Evolutionary conservation across 148 eudicot genomes (phyloP).

Genomic region (Beta vulgaris): DNA sequence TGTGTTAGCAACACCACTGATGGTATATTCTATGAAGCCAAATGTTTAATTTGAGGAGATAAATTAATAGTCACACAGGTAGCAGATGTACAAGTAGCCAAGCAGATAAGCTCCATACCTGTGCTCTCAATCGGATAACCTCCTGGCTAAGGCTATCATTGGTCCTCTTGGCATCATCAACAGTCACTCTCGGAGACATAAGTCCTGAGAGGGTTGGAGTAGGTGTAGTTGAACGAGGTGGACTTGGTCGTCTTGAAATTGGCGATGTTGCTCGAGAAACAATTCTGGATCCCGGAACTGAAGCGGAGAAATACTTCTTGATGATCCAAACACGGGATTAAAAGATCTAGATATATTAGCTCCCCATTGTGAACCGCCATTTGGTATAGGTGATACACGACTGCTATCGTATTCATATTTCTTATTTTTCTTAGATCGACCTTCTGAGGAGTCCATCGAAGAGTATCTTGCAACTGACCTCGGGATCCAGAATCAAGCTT

Average conservation of each 20-base stretch:
- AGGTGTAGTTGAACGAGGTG: conserved; percentile 96
- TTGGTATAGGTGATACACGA: conserved; percentile 91
- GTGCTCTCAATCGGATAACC: conserved; percentile 61
- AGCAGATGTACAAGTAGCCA: conserved; percentile 6
- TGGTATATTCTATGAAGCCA: background rate
- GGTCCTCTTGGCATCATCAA: conserved; percentile 53
- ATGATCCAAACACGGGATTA: conserved; percentile 89
- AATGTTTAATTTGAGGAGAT: background rate
- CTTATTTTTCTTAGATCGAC: conserved; percentile 70
- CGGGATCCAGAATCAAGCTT: conserved; percentile 64
- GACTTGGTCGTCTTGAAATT: conserved; percentile 81
- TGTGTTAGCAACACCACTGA: background rate
- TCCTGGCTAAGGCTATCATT: conserved; percentile 75
- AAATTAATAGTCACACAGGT: background rate
- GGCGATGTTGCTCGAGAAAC: conserved; percentile 98
- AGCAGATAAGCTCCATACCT: conserved; percentile 46
- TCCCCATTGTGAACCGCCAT: conserved; percentile 88
- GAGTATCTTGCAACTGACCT: conserved; percentile 78
- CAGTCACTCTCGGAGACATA: conserved; percentile 57
- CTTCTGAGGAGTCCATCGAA: conserved; percentile 79
- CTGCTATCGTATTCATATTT: conserved; percentile 87
- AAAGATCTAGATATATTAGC: conserved; percentile 75
- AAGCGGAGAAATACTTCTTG: conserved; percentile 94
- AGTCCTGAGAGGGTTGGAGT: conserved; percentile 89
- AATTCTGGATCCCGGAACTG: conserved; percentile 98